These are phyloP conservation scores for Lactarius tabidus DNA, from an alignment of 768 basidiomycete genomes.

Conservation along the genomic window DNA sequence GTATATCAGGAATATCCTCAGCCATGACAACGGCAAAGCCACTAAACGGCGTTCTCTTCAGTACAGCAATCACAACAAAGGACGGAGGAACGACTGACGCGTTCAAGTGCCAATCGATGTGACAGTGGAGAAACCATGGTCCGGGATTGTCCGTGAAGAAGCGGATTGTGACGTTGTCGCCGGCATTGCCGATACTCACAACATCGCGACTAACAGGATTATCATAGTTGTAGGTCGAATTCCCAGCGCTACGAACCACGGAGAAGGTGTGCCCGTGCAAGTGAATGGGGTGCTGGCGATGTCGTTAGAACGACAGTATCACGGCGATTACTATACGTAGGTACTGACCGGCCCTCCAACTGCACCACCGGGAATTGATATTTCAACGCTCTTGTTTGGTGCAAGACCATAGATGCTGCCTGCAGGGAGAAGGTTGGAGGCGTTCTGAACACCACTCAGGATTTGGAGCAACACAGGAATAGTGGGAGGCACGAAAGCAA, in stretches of 20 bases:
- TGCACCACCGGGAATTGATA: neutral
- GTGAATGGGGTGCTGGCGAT: neutral
- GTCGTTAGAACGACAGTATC: neutral
- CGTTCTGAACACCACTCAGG: neutral
- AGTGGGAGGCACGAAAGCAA: neutral
- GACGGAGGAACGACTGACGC: neutral
- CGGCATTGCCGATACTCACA: neutral
- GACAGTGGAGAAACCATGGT: neutral
- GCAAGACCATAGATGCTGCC: neutral
- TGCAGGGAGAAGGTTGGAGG: neutral
- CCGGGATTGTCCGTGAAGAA: neutral
- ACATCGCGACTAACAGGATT: neutral
- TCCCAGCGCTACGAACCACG: neutral
- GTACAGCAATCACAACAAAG: neutral
- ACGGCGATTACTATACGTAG: neutral
- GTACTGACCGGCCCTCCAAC: neutral
- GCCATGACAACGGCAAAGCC: neutral
- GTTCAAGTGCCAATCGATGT: neutral
- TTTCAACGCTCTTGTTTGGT: neutral
- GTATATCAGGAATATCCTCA: neutral
- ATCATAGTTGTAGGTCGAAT: neutral
- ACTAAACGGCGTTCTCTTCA: neutral
- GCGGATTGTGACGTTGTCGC: neutral
- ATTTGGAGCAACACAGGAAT: neutral
- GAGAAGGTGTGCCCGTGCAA: neutral